A percentile compares a stretch with the other conserved stretches of the same genome.
Conservation (phyloP, 495 filamentous ascomycete genomes). For the Parathielavia hyrcaniae region DNA sequence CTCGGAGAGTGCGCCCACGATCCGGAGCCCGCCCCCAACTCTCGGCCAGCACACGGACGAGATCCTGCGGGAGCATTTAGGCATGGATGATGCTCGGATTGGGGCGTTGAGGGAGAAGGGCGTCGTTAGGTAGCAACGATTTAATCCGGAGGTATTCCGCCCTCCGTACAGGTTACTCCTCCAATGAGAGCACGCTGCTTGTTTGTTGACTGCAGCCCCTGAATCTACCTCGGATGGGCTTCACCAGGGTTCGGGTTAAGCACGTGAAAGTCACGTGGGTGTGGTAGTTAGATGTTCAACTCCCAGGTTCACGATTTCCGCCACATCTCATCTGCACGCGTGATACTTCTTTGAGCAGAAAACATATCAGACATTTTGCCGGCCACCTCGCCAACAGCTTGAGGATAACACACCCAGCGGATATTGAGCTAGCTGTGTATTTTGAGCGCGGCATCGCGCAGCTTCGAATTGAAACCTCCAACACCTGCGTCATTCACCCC, state of each 20-base stretch:
- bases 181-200: background rate
- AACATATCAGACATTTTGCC: background rate
- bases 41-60: conserved; percentile 92
- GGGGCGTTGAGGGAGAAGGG: conserved; percentile 58
- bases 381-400: background rate
- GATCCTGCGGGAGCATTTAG: conserved; percentile 61
- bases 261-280: conserved; percentile 22
- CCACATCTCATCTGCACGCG: too few relatives aligned
- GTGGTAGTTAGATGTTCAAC: background rate
- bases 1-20: conserved; percentile 70
- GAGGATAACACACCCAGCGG: too few relatives aligned
- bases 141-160: too few relatives aligned
- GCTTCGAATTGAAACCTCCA: too few relatives aligned
- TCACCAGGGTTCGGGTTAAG: conserved; percentile 16
- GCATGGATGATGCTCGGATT: conserved; percentile 58
- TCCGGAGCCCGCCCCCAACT: conserved; percentile 73
- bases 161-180: background rate
- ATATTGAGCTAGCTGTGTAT: too few relatives aligned
- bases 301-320: background rate
- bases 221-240: background rate
- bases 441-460: too few relatives aligned
- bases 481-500: too few relatives aligned
- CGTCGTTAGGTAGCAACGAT: conserved; percentile 52
- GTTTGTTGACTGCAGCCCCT: too few relatives aligned
- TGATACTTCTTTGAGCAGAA: too few relatives aligned